These are phyloP conservation scores for Boletus mariae DNA, from an alignment of 1,284 basidiomycete species.

Conservation along the genomic window DNA sequence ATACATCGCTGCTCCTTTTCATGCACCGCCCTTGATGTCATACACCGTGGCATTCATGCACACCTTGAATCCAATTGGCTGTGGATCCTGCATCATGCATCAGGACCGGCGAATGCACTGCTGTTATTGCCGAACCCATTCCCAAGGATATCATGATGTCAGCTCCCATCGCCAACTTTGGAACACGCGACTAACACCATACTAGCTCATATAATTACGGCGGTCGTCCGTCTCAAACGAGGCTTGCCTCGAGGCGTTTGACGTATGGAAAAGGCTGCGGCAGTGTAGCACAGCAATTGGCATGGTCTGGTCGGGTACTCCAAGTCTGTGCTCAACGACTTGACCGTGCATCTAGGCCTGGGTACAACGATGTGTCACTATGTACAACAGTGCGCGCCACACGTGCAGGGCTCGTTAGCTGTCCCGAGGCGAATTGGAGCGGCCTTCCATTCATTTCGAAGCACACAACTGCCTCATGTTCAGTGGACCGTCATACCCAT, in stretches of 20 bases:
- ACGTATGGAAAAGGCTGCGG: conserved; percentile 8
- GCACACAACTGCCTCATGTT: conserved; percentile 28
- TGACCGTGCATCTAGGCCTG: not conserved
- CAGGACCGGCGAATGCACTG: not conserved
- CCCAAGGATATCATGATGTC: not conserved
- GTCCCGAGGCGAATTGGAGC: conserved; percentile 18
- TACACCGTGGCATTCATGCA: conserved; percentile 3
- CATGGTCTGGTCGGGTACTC: not conserved
- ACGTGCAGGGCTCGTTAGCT: conserved; percentile 9
- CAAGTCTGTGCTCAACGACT: not conserved
- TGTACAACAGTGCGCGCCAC: conserved; percentile 9
- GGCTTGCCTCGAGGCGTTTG: conserved; percentile 29
- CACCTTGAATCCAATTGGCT: not conserved
- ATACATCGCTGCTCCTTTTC: conserved; percentile 7
- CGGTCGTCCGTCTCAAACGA: conserved; percentile 19
- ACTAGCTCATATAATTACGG: conserved; percentile 10
- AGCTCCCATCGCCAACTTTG: conserved; percentile 7
- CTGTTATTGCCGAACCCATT: not conserved
- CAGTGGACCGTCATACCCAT: conserved; percentile 16
- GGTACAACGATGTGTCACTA: conserved; percentile 1
- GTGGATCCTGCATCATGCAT: not conserved
- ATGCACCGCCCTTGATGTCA: conserved; percentile 9
- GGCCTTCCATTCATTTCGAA: conserved; percentile 28
- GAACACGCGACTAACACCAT: conserved; percentile 14
- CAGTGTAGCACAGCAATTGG: conserved; percentile 9